Evolutionary conservation across 768 basidiomycete genomes (phyloP).

Genomic region (Auriscalpium vulgare): DNA sequence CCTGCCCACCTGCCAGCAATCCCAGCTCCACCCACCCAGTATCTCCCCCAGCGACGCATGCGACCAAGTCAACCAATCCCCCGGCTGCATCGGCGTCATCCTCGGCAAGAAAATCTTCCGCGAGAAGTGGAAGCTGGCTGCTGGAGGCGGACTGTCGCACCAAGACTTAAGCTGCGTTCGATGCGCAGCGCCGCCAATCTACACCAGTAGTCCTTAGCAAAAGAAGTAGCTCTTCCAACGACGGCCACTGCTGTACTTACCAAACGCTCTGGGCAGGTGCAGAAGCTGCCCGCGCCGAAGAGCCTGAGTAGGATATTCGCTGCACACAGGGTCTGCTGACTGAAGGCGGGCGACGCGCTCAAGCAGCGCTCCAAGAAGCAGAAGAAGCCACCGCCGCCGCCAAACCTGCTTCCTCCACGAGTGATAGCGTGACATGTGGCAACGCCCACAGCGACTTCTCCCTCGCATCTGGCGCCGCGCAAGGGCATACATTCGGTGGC

Average conservation of each 20-base stretch:
- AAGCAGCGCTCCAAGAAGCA: background rate
- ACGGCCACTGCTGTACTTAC: conserved; percentile 6
- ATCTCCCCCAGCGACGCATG: no score
- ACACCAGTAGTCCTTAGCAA: conserved; percentile 4
- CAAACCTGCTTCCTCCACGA: background rate
- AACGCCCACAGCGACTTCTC: background rate
- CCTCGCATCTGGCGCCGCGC: background rate
- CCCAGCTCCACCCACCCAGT: no score
- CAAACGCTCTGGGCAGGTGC: background rate
- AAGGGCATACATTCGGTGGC: background rate
- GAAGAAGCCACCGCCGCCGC: conserved; percentile 13
- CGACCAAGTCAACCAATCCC: no score
- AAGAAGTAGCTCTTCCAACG: background rate
- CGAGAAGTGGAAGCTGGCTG: conserved; percentile 81
- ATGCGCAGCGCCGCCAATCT: conserved; percentile 14
- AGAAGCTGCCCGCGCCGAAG: conserved; percentile 17
- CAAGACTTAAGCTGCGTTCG: conserved; percentile 21
- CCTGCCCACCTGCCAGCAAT: no score
- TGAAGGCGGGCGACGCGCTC: conserved; percentile 63
- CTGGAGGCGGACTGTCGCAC: conserved; percentile 55
- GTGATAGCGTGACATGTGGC: conserved; percentile 13
- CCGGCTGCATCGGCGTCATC: conserved; percentile 34
- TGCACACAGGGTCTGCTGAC: conserved; percentile 68
- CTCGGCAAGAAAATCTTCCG: conserved; percentile 65
- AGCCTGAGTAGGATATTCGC: conserved; percentile 66